Base-by-base conservation (phyloP, 495 filamentous ascomycete species). In the Daldinia grandis region DNA sequence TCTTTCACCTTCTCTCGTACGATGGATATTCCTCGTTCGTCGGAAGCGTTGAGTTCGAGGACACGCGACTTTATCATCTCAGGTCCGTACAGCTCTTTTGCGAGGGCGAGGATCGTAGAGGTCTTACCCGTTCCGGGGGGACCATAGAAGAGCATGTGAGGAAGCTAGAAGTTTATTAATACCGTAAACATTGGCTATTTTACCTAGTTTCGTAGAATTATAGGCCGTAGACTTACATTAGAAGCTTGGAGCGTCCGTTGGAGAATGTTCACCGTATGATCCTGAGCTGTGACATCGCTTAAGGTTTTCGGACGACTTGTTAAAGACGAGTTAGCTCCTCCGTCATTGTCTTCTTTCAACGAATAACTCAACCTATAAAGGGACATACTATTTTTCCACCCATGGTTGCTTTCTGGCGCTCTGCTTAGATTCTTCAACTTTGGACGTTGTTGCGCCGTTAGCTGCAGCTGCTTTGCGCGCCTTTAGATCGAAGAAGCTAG, bases 71-170 rank as follows among this genome's bases (percentile, higher is more conserved):
- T 94, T 76, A 97, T 92, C 72, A 99, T 88, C 65, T 97, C 92
- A 44, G 95, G 95, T 14, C 95, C 95, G 83, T 96, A 99, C 69
- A 99, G 93, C 73, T 97, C 94, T 80, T 97, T 97, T 40, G 95
- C 94, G 31, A 99, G 93, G 15, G 88, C 88, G 28, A 99, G 93
- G 76, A 99, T 94, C 1, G 96, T 98, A 4, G 93, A 97, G n/a
- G 95, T 99, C 81, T 99, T 99, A 69, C 95, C 95, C 1, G 96
- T 99, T 42, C 95, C 95, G 0, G 95, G 95, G 0, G 95, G 96
- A 6, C 96, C 96, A 75, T 99, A 99, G 84, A 98, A 98, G 76
- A 99, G 93, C 93, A 99, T 97, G 79, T 99, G 96, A 21, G 95
- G 95, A 53, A 99, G 91, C 92, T 95, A 62, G n/a, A 58, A 30